Evolutionary conservation across 306 rosid species (phyloP), one percentile per base, ranked within the genome.

Genomic region (Coriaria nepalensis): DNA sequence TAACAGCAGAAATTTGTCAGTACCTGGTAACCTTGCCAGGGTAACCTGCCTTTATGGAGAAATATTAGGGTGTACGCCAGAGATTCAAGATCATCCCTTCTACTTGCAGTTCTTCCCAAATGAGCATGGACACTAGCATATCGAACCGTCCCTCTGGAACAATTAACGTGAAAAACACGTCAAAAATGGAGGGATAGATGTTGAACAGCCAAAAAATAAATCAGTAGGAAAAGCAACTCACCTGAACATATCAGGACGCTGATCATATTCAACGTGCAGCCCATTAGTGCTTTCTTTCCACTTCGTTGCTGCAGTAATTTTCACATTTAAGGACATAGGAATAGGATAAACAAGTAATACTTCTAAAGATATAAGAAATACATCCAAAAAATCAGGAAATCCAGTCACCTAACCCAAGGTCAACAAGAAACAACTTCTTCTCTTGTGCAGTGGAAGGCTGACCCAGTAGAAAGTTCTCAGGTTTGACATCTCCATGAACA

Each of bases 61-160:
- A 88, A 88, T 50, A 84, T 77, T 35, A 88, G 90, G 37, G 97
- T 81, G 63, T 83, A 88, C 12, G 97, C 95, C 63, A 88, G 93
- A 47, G 97, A 88, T 67, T 88, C 93, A 45, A 88, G 95, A 73
- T 84, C 93, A 45, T 88, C 97, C 67, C 95, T 77, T 81, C 95
- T 78, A 53, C 95, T 84, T 38, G 97, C 90, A 59, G 97, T 81
- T 83, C 97, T 81, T 65, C 95, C 93, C 66, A 84, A 61, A 59
- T 88, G 97, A 48, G 95, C 97, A 66, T 88, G 97, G 53, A 88
- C 97, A 64, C 97, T 81, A 29, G 95, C 97, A 70, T 88, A 88
- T 55, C 96, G 83, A 48, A 88, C 95, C 35, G 96, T 88, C 63
- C 95, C 96, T 66, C 96, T 88, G 50, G 41, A 38, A 46, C 13